Percentiles rank a stretch among this genome's conserved stretches.
Evolutionary conservation across 768 basidiomycete species (phyloP).

Genomic region (Mycena floridula): DNA sequence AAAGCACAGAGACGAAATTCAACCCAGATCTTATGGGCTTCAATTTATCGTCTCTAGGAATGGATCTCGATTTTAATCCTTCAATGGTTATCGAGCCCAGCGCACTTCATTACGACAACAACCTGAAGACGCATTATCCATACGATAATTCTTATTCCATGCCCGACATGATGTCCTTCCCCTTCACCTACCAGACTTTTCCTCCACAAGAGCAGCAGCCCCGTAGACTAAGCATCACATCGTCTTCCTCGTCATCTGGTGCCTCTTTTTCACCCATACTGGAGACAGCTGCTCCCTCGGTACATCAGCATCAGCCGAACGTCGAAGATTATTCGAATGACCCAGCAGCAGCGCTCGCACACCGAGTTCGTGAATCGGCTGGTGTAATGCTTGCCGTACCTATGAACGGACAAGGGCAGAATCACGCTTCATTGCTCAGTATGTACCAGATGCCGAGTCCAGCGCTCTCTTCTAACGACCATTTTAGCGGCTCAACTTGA

Average conservation of each 20-base stretch:
- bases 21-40: conserved; percentile 39
- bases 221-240: conserved; percentile 47
- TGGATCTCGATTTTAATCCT: conserved; percentile 61
- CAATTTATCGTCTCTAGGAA: conserved; percentile 31
- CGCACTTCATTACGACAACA: conserved; percentile 43
- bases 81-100: conserved; percentile 60
- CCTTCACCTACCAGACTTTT: conserved; percentile 36
- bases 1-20: conserved; percentile 21
- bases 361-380: conserved; percentile 44
- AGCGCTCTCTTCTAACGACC: neutral
- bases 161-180: conserved; percentile 17
- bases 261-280: conserved; percentile 46
- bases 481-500: neutral
- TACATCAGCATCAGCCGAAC: conserved; percentile 12
- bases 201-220: conserved; percentile 23
- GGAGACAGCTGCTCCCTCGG: conserved; percentile 27
- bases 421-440: conserved; percentile 14
- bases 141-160: conserved; percentile 15
- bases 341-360: conserved; percentile 26
- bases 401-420: conserved; percentile 25
- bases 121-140: conserved; percentile 1
- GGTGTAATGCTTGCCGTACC: conserved; percentile 51
- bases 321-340: conserved; percentile 16
- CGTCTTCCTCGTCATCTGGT: conserved; percentile 49
- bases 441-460: neutral